phyloP scores from a whole-genome alignment of 108 stramenopile genomes.

The Pseudonitzschia pungens region DNA sequence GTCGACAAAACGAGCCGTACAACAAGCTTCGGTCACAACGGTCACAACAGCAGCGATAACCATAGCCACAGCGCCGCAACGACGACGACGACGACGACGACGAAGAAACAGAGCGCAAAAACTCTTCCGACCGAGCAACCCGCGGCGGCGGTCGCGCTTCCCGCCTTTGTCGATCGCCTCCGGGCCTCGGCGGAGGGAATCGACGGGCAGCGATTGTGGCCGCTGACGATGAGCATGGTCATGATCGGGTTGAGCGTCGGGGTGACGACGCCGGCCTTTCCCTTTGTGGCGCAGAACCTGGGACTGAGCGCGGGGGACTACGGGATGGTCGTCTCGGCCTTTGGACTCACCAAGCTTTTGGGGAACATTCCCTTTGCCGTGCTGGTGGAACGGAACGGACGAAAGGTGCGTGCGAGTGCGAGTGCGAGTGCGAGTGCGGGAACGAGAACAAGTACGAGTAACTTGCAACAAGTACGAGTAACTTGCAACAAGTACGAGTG shows the following conservation, averaged over 20 bases:
- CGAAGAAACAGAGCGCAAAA: too few relatives aligned
- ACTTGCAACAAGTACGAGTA: too few relatives aligned
- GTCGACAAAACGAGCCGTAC: too few relatives aligned
- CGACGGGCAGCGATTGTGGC: conserved; percentile 58
- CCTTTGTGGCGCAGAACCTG: conserved; percentile 76
- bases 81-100: not conserved
- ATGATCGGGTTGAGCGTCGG: conserved; percentile 82
- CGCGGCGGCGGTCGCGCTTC: conserved; percentile 19
- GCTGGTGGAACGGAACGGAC: conserved; percentile 81
- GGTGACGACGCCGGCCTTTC: conserved; percentile 77
- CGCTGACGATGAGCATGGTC: conserved; percentile 79
- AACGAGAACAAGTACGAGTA: too few relatives aligned
- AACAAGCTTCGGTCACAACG: too few relatives aligned
- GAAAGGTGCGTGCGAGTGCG: conserved; percentile 61
- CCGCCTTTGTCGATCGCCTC: conserved; percentile 41
- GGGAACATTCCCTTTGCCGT: conserved; percentile 89
- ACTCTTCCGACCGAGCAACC: too few relatives aligned
- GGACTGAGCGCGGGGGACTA: conserved; percentile 69
- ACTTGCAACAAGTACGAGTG: too few relatives aligned
- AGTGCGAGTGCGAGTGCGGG: too few relatives aligned
- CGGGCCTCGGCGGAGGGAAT: conserved; percentile 39
- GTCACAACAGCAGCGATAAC: not conserved
- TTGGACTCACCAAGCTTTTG: conserved; percentile 80
- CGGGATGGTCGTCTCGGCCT: conserved; percentile 80
- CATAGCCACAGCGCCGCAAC: not conserved